phyloP scores from a whole-genome alignment of 371 early-diverging fungal genomes.

The Mortierella sp. region DNA sequence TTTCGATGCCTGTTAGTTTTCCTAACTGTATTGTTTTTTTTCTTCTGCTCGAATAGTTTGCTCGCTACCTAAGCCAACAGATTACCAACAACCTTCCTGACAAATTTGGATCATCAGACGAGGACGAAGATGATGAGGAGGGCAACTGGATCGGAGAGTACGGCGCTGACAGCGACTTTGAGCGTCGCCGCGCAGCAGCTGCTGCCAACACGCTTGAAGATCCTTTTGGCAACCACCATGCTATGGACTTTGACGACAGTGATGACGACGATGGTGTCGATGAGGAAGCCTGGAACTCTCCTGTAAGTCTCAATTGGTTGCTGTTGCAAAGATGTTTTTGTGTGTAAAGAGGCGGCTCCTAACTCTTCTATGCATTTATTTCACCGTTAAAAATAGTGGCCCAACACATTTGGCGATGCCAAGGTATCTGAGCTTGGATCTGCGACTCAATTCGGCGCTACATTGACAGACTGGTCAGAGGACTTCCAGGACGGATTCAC shows the following conservation, averaged over 20 bases:
- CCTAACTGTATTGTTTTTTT: not conserved
- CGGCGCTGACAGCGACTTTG: conserved; percentile 53
- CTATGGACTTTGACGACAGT: conserved; percentile 39
- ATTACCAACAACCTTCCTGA: conserved; percentile 75
- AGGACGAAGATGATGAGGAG: conserved; percentile 73
- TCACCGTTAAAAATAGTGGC: not conserved
- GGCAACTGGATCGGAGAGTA: conserved; percentile 59
- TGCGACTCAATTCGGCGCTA: conserved; percentile 27
- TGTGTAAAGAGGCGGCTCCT: not conserved
- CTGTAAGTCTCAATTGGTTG: conserved; percentile 23
- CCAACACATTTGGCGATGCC: conserved; percentile 3
- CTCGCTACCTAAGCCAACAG: conserved; percentile 76
- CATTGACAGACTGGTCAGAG: not conserved
- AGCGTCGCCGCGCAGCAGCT: conserved; percentile 25
- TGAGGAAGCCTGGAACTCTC: conserved; percentile 49
- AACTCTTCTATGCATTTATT: not conserved
- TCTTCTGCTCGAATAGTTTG: conserved; percentile 63
- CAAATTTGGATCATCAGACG: conserved; percentile 67
- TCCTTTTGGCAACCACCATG: conserved; percentile 26
- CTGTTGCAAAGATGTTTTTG: not conserved
- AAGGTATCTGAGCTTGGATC: conserved; percentile 29
- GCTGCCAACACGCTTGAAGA: conserved; percentile 18
- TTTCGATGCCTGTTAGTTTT: too few species aligned
- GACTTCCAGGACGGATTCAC: conserved; percentile 10
- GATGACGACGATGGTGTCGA: conserved; percentile 52